phyloP scores from a whole-genome alignment of 23 red algal species.

The Gracilaria vermiculophylla region DNA sequence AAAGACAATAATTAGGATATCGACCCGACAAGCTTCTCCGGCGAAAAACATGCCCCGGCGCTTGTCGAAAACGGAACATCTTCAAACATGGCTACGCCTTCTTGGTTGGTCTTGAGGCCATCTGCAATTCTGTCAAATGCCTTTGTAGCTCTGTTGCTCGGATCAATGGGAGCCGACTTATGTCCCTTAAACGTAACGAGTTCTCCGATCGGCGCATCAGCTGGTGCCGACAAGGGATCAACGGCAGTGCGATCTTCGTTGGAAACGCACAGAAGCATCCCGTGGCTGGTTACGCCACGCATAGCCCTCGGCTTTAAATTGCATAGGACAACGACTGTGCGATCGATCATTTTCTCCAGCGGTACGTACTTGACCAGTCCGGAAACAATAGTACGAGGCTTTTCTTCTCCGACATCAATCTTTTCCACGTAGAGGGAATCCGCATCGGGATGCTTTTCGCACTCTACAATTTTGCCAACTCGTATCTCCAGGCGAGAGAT shows the following conservation, averaged over 20 bases:
- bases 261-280: conserved; percentile 82
- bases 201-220: conserved; percentile 46
- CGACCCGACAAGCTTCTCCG: conserved; percentile 37
- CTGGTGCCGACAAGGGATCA: conserved; percentile 65
- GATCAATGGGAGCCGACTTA: conserved; percentile 49
- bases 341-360: conserved; percentile 49
- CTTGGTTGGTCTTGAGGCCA: conserved; percentile 41
- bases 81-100: conserved; percentile 75
- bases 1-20: conserved; percentile 27
- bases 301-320: conserved; percentile 80
- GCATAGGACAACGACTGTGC: conserved; percentile 68
- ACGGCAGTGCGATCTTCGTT: conserved; percentile 59
- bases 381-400: conserved; percentile 70
- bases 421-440: conserved; percentile 79
- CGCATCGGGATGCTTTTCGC: conserved; percentile 70
- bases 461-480: conserved; percentile 59
- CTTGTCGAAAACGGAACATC: conserved; percentile 60
- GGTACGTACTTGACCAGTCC: conserved; percentile 75
- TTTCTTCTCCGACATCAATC: conserved; percentile 62
- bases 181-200: conserved; percentile 80
- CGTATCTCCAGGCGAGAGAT: conserved; percentile 81
- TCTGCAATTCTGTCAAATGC: conserved; percentile 75
- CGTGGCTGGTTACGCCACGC: conserved; percentile 69
- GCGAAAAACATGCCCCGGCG: conserved; percentile 37
- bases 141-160: conserved; percentile 84